Evolutionary conservation across 257 asterid genomes (phyloP), one percentile per base, ranked within the genome.

Genomic region (Primulina eburnea): DNA sequence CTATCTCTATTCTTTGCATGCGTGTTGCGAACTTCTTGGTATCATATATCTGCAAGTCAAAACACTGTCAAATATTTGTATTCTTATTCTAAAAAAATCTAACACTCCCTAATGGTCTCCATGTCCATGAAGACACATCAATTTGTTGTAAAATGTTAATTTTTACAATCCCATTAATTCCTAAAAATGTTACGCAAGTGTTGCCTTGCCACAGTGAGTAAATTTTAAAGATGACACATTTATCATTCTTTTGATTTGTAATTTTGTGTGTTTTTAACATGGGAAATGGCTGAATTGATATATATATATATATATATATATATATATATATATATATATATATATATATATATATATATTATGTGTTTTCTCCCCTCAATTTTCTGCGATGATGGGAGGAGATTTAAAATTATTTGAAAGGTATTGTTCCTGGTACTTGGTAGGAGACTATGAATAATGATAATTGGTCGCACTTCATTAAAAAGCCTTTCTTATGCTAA

Each of bases 31-130:
- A 35, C n/a, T 55, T 65, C 26, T 60, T 60, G 7, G 50, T 65
- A 32, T 65, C 16, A 17, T 62, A 60, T 75, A 38, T 50, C 74
- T 55, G 32, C n/a, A 70, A 17, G 20, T 76, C 21, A 5, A 50
- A 50, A 50, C 20, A 40, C 65, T 55, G 32, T 55, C 33, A 43
- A 71, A 58, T 47, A 35, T 30, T 55, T 10, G 10, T 7, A 12
- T 63, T 55, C 61, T 8, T 26, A 4, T 10, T 47, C 29, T 33
- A 7, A 32, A 33, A 28, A 35, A 30, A 24, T 62, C n/a, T 2
- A 24, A 58, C 56, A 68, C 33, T 57, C 71, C 50, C 4, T 28
- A 34, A 33, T 65, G 71, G 11, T 63, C 50, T 20, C 18, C 56
- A 17, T 47, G 40, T 52, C 11, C 65, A 20, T 26, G n/a, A 47